Conservation (phyloP, 257 asterid genomes). For the Solanum appendiculatum region DNA sequence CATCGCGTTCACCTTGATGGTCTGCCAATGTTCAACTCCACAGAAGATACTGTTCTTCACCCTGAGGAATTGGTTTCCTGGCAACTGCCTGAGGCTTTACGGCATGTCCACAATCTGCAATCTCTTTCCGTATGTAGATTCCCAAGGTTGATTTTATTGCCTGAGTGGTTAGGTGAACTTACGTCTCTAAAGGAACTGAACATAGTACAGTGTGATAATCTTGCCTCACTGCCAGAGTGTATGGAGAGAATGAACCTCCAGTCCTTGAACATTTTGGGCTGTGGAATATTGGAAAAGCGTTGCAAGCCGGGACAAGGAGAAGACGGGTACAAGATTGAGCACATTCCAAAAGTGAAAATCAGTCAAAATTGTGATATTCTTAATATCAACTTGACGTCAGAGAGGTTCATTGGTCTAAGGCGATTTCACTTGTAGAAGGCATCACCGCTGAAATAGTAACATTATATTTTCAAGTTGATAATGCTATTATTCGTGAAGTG, state of each 20-base stretch:
- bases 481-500: not conserved
- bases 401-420: not conserved
- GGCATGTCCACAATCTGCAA: not conserved
- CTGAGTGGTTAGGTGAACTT: conserved; percentile 9
- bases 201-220: not conserved
- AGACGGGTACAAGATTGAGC: conserved; percentile 7
- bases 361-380: not conserved
- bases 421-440: not conserved
- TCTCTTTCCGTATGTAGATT: not conserved
- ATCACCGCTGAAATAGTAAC: not conserved
- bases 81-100: not conserved
- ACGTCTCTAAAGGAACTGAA: not conserved
- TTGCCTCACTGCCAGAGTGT: conserved; percentile 9
- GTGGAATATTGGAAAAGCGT: conserved; percentile 10
- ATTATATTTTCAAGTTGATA: not conserved
- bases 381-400: not conserved
- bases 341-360: not conserved
- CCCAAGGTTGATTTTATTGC: conserved; percentile 3
- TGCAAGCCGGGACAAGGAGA: not conserved
- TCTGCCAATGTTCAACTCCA: not conserved
- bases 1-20: not conserved
- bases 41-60: not conserved
- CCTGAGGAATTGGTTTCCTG: not conserved
- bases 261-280: not conserved
- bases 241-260: conserved; percentile 1